Conservation (phyloP, 163 green algal species). For the Chloromonas sp. region DNA sequence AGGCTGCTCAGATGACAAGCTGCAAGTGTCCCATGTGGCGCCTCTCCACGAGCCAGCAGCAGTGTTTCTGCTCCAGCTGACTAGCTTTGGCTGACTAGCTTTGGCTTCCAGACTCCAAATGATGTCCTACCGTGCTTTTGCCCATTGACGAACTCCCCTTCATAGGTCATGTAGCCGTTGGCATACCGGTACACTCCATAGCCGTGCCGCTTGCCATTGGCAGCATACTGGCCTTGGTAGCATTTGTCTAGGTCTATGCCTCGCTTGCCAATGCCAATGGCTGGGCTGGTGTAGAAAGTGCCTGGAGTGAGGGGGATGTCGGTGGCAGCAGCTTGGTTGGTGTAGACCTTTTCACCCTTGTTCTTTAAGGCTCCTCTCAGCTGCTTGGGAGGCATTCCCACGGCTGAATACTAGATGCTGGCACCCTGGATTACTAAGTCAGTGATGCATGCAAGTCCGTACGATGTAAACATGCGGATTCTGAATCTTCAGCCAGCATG, state of each 20-base stretch:
- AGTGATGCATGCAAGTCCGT: no score
- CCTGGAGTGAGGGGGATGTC: not conserved
- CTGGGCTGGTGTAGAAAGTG: slow-evolving; percentile 24
- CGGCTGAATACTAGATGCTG: no score
- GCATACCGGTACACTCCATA: slow-evolving; percentile 28
- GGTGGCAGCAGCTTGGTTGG: not conserved
- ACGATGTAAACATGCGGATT: no score
- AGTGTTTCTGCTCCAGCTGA: no score
- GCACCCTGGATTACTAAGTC: no score
- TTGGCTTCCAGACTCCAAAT: no score
- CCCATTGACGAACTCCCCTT: slow-evolving; percentile 32
- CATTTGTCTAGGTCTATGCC: slow-evolving; percentile 28
- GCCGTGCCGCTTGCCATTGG: slow-evolving; percentile 21
- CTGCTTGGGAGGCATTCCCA: not conserved
- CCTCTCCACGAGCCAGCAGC: no score
- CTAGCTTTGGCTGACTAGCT: no score
- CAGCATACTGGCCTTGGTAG: slow-evolving; percentile 16
- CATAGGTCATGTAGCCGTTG: slow-evolving; percentile 30
- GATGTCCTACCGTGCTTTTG: slow-evolving; percentile 23
- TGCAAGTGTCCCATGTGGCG: no score
- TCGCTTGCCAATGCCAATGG: slow-evolving; percentile 17
- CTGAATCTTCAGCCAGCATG: no score
- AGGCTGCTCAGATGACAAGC: no score
- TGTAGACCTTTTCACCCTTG: not conserved
- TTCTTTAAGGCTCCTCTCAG: not conserved